Evolutionary conservation across 1,139 yeast species (phyloP), one percentile per base, ranked within the genome.

Genomic region (Taphrina pruni): DNA sequence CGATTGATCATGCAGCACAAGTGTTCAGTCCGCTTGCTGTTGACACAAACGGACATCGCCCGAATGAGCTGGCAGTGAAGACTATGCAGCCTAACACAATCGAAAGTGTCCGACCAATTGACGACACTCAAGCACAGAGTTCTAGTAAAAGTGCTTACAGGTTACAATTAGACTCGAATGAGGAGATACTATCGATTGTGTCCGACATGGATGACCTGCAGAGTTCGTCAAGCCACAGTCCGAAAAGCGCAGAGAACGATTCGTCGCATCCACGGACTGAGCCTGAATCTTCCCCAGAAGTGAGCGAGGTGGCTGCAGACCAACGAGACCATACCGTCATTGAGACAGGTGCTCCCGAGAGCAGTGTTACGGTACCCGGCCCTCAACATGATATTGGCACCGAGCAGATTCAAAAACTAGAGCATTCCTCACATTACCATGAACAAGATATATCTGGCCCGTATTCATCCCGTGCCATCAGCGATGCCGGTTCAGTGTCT

Each of bases 141-240:
- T 26, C 32, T 26, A 26, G 32, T 12, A 14, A 38, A 9, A 56
- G 14, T 26, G 46, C 26, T 14, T 8, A 38, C 8, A 21, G 17
- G 50, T 4, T 38, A 9, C 26, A 26, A 26, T 2, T 17, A 41
- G 60, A 38, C 7, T 9, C 36, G 11, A 21, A 17, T 17, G 62
- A 58, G 43, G 62, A 58, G 14, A 32, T 43, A 9, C 35, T 58
- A 8, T 58, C 62, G n/a, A 58, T 58, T 14, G 45, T 36, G 54
- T 58, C 62, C 32, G 62, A 58, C 35, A 11, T 58, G 54, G 62
- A 58, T 20, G 43, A 36, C 43, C 43, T 58, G 21, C 26, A 21
- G n/a, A 58, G 62, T 32, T 46, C 62, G 39, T 14, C 58, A 20
- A 36, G 32, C 32, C 32, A 4, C 32, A 26, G 32, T 26, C 32